Evolutionary conservation across 2,329 filamentous ascomycete genomes (phyloP), one percentile per base, ranked within the genome.

Genomic region (Colletotrichum sp.): DNA sequence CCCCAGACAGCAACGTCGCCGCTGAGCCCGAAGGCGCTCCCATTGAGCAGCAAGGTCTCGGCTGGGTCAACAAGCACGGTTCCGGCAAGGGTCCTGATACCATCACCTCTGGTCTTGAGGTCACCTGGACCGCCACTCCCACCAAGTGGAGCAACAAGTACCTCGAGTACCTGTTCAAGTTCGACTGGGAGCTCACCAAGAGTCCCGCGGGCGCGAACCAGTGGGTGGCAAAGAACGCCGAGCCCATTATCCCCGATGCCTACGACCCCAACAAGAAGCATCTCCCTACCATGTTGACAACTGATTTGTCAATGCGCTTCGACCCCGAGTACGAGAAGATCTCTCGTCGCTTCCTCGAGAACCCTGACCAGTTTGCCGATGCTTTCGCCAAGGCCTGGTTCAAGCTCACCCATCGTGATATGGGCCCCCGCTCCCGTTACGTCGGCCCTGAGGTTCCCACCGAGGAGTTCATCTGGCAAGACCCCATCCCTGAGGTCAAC

Each of bases 361-460:
- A 96, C 85, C 93, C 93, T 2, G 89, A 94, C 64, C 85, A 94
- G 87, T 89, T 96, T 48, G 89, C 88, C 72, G 92, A 95, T 75
- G 92, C 90, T 8, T 96, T 96, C 81, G 88, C 90, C 25, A 91
- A 91, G 67, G 94, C 94, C 19, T 96, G 94, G 94, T 96, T 95
- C 91, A 96, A 96, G 91, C 90, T 96, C 57, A 88, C 94, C 36
- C 94, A 96, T 87, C 94, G 94, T 86, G 94, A 96, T 83, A 90
- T 96, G 86, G 94, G 94, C 15, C 94, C 94, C 55, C 87, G 91
- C 68, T 82, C 89, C 27, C 93, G 93, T 82, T 96, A 94, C 88
- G 81, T 95, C 61, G 94, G 94, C 30, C 94, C 94, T 2, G 94
- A 96, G 84, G 88, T 95, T 22, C 94, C 94, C 61, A 86, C 88